phyloP scores from a whole-genome alignment of 257 asterid genomes.

The Solanum raphanifolium region DNA sequence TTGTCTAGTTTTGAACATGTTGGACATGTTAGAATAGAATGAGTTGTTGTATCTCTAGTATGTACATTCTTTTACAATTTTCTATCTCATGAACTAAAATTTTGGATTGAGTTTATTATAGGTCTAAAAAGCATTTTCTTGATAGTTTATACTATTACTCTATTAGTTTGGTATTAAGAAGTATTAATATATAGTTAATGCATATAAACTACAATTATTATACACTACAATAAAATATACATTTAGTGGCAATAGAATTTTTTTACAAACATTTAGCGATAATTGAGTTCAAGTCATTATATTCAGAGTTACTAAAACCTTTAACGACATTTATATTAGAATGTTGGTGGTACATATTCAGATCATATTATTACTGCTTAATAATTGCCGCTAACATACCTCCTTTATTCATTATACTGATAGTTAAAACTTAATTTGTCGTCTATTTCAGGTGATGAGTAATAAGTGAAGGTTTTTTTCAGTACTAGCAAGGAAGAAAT shows the following conservation, averaged over 20 bases:
- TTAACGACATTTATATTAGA: too few relatives aligned
- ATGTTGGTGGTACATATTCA: background rate
- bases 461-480: background rate
- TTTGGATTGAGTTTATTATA: background rate
- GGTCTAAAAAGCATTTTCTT: background rate
- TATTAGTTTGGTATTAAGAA: background rate
- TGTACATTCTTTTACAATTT: background rate
- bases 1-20: background rate
- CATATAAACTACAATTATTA: background rate
- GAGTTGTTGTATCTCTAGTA: background rate
- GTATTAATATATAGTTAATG: background rate
- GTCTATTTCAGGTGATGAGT: constrained; percentile 11
- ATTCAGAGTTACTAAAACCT: background rate
- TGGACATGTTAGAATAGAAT: background rate
- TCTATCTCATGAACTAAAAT: background rate
- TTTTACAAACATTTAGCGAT: background rate
- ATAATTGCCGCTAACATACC: background rate
- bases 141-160: background rate
- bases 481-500: background rate
- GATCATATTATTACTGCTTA: background rate
- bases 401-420: background rate
- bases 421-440: background rate
- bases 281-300: background rate
- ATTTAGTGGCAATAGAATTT: background rate
- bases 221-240: background rate